Base-by-base conservation (phyloP, 23 red algal species). In the Gracilaria gracilis region DNA sequence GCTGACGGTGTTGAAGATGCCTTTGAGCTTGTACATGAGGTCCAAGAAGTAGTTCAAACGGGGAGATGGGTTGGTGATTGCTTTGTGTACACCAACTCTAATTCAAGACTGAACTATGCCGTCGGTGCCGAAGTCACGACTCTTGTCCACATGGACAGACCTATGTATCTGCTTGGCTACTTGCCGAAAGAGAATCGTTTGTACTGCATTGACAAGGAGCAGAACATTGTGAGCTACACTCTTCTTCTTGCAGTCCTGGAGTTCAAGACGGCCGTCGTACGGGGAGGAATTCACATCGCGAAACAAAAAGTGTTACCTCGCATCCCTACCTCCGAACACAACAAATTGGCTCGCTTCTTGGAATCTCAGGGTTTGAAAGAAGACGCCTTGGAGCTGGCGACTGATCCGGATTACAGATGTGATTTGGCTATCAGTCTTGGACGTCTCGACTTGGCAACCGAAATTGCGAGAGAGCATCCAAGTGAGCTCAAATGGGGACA, bases 21-120 rank as follows among this genome's bases (percentile, higher is more conserved):
- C 20, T 98, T 98, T 36, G 86, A 95, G 58, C 67, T 98, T 23
- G 76, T 96, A 38, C 93, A 98, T 84, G 83, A 98, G 70, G 81
- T 91, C 6, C 69, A 55, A 69, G 97, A 98, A 57, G 76, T 19
- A 9, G 93, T 96, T 11, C 81, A 84, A 40, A 90, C 93, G 7
- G 97, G 93, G 28, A 77, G 86, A 24, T 98, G 97, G 97, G 85
- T 93, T n/a, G 97, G 97, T 16, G 97, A 98, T 55, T 98, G 97
- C 64, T 98, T 98, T 82, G 61, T 98, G 48, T 98, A 95, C 86
- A 93, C 89, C 23, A 96, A 91, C 38, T 71, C 47, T 24, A 91
- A 74, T 29, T 82, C 83, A 19, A 79, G 93, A 42, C 31, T 98
- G 71, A 93, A 88, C 32, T 98, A 95, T 53, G 80, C 88, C 15